These are phyloP conservation scores for Penicillium turbatum DNA, from an alignment of 495 filamentous ascomycete species.

Conservation along the genomic window DNA sequence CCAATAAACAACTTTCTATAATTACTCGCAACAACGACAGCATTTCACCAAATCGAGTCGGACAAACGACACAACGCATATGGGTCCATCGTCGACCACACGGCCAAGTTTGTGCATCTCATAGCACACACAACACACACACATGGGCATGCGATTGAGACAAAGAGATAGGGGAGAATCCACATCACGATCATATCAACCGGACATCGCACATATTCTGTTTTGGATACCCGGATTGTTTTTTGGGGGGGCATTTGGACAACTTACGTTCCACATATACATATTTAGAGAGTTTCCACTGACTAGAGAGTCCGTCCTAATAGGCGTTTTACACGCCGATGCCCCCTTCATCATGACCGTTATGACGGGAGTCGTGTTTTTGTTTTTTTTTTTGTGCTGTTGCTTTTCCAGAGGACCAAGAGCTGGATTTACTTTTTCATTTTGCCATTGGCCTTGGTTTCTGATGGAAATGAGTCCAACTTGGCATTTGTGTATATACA, in stretches of 20 bases:
- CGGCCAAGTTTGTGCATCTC: neutral
- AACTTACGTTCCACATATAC: conserved; percentile 17
- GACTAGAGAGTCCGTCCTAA: conserved; percentile 23
- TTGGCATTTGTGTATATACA: conserved; percentile 17
- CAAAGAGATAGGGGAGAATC: neutral
- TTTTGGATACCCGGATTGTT: neutral
- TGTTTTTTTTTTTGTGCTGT: too few species aligned
- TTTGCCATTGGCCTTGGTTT: neutral
- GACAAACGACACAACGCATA: neutral
- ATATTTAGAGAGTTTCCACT: conserved; percentile 22
- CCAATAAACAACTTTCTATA: conserved; percentile 16
- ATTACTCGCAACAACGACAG: neutral
- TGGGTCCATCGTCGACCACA: conserved; percentile 2
- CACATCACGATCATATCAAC: conserved; percentile 2
- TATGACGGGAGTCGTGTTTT: conserved; percentile 21
- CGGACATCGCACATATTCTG: conserved; percentile 6
- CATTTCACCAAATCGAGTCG: too few species aligned
- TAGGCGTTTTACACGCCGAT: conserved; percentile 14
- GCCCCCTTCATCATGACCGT: conserved; percentile 23
- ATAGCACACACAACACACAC: neutral
- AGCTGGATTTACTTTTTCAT: conserved; percentile 12
- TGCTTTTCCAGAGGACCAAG: conserved; percentile 3
- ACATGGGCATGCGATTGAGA: neutral
- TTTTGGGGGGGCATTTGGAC: conserved; percentile 12
- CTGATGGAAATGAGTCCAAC: neutral